These are phyloP conservation scores for Nigrospora osmanthi DNA, from an alignment of 2,329 filamentous ascomycete species.

Conservation along the genomic window DNA sequence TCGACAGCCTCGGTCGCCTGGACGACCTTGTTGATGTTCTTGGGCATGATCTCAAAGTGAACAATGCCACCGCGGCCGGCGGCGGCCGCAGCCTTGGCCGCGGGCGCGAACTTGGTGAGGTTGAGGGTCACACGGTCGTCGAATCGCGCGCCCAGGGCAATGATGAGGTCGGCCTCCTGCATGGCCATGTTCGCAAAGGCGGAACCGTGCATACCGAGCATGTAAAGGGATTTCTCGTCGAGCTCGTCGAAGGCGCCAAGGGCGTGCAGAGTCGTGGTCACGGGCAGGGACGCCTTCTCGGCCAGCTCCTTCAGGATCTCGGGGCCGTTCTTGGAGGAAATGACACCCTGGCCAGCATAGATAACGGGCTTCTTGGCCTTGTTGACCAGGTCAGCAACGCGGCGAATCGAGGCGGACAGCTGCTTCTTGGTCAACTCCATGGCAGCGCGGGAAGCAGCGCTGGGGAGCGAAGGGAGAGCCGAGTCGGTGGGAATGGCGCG, in stretches of 20 bases:
- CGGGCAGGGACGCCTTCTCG: conserved; percentile 85
- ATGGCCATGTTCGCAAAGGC: conserved; percentile 98
- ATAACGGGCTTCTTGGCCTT: conserved; percentile 89
- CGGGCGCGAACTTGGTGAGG: conserved; percentile 80
- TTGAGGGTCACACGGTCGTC: conserved; percentile 88
- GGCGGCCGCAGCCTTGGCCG: conserved; percentile 73
- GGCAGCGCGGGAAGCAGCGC: conserved; percentile 76
- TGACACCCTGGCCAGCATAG: conserved; percentile 86
- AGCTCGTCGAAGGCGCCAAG: conserved; percentile 89
- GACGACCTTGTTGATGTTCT: conserved; percentile 99
- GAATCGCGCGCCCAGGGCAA: conserved; percentile 88
- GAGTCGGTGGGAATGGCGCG: conserved; percentile 74
- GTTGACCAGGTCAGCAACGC: conserved; percentile 78
- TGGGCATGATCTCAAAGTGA: conserved; percentile 97
- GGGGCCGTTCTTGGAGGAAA: conserved; percentile 71
- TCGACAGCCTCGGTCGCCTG: conserved; percentile 94
- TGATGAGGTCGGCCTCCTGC: conserved; percentile 92
- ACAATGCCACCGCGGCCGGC: conserved; percentile 90
- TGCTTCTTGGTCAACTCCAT: conserved; percentile 66
- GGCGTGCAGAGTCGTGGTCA: conserved; percentile 92
- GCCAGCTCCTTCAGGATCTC: conserved; percentile 76
- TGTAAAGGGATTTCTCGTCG: conserved; percentile 89
- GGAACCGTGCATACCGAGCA: conserved; percentile 97
- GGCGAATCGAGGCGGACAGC: conserved; percentile 63
- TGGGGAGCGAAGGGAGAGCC: conserved; percentile 71